Conservation (phyloP, 2,329 filamentous ascomycete species). For the Neonectria magnoliae region DNA sequence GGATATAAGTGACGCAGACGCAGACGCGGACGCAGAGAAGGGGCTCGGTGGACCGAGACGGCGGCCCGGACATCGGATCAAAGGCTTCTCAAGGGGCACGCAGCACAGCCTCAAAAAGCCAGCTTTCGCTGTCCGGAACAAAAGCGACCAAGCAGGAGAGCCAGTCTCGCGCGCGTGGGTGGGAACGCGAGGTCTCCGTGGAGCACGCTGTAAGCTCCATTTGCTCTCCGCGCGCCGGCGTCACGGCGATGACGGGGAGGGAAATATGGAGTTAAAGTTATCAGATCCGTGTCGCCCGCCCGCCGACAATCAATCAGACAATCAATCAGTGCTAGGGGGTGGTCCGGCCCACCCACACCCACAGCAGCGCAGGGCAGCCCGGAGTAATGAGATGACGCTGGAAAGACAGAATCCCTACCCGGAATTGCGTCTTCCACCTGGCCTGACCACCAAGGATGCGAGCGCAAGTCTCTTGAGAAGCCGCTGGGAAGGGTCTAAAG, state of each 20-base stretch:
- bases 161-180: conserved; percentile 25
- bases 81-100: too few relatives aligned
- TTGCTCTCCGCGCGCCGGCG: conserved; percentile 9
- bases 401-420: not conserved
- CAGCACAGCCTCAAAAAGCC: not conserved
- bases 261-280: conserved; percentile 44
- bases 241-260: conserved; percentile 23
- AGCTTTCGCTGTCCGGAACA: conserved; percentile 7
- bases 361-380: not conserved
- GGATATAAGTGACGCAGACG: conserved; percentile 19
- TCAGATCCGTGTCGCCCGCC: conserved; percentile 41
- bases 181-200: conserved; percentile 17
- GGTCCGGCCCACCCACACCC: not conserved
- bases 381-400: not conserved
- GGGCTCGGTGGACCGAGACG: conserved; percentile 11
- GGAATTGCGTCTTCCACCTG: not conserved
- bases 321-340: not conserved
- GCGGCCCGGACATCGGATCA: conserved; percentile 32
- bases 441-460: not conserved
- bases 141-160: conserved; percentile 10
- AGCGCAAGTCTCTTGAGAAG: not conserved
- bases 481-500: not conserved
- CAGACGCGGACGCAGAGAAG: not conserved
- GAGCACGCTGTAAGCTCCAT: conserved; percentile 28
- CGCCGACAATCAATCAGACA: not conserved